These are phyloP conservation scores for Trichomonas gallinae DNA, from an alignment of 208 protist genomes.

Conservation along the genomic window DNA sequence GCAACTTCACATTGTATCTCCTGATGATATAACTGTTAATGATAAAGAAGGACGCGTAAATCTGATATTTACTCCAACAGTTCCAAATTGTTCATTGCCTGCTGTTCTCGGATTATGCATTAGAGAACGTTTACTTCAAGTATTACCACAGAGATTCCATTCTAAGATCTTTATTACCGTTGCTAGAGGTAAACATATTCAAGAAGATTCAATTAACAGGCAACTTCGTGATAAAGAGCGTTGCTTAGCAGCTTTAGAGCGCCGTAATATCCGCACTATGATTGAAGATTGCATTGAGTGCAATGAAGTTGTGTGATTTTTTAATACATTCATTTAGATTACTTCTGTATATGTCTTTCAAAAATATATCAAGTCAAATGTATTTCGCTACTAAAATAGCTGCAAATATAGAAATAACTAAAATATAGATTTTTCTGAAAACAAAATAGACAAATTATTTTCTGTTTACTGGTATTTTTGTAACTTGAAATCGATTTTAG, in stretches of 20 bases:
- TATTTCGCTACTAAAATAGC: too few species aligned
- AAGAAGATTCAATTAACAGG: background rate
- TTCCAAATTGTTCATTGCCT: conserved; percentile 20
- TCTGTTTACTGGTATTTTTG: too few species aligned
- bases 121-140: background rate
- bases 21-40: background rate
- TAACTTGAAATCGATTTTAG: too few species aligned
- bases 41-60: background rate
- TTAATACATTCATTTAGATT: too few species aligned
- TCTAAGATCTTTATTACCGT: background rate
- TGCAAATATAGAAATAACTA: too few species aligned
- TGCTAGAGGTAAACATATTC: background rate
- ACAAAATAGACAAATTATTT: too few species aligned
- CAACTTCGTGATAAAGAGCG: conserved; percentile 20
- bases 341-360: too few species aligned
- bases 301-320: background rate
- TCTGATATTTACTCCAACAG: conserved; percentile 22
- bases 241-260: background rate
- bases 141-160: background rate
- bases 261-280: background rate
- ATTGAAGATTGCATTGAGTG: background rate
- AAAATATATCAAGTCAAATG: too few species aligned
- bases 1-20: background rate
- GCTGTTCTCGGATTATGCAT: conserved; percentile 14
- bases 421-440: too few species aligned